phyloP scores from a whole-genome alignment of 805 yeast genomes.

The Candida boleticola region DNA sequence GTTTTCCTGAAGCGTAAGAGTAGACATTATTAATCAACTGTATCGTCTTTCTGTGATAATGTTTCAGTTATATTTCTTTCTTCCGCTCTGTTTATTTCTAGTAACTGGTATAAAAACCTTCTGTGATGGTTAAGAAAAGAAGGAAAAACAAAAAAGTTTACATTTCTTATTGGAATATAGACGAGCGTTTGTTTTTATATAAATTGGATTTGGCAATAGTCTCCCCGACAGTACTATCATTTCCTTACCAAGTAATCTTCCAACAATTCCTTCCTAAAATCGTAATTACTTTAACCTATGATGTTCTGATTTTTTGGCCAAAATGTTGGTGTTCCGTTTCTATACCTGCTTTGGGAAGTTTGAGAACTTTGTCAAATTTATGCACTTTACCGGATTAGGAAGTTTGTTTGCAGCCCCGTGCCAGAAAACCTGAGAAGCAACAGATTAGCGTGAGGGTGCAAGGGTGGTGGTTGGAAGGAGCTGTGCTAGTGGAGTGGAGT shows the following conservation, averaged over 20 bases:
- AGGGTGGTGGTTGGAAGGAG: no score
- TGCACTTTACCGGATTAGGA: constrained; percentile 10
- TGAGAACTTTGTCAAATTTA: no score
- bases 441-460: no score
- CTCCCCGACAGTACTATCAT: neutral
- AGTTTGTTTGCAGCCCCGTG: constrained; percentile 5
- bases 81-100: neutral
- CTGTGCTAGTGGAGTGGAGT: no score
- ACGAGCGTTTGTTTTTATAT: constrained; percentile 1
- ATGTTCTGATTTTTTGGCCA: no score
- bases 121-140: no score
- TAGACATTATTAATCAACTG: constrained; percentile 6
- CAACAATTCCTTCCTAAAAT: constrained; percentile 1
- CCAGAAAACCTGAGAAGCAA: no score
- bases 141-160: neutral
- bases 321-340: no score
- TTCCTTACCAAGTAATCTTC: constrained; percentile 10
- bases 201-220: neutral
- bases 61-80: neutral
- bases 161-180: neutral
- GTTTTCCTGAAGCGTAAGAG: constrained; percentile 5
- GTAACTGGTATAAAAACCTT: no score
- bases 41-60: neutral
- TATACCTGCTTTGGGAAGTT: no score
- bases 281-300: constrained; percentile 3